These are phyloP conservation scores for Fusarium hainanense DNA, from an alignment of 2,329 filamentous ascomycete genomes.

Conservation along the genomic window DNA sequence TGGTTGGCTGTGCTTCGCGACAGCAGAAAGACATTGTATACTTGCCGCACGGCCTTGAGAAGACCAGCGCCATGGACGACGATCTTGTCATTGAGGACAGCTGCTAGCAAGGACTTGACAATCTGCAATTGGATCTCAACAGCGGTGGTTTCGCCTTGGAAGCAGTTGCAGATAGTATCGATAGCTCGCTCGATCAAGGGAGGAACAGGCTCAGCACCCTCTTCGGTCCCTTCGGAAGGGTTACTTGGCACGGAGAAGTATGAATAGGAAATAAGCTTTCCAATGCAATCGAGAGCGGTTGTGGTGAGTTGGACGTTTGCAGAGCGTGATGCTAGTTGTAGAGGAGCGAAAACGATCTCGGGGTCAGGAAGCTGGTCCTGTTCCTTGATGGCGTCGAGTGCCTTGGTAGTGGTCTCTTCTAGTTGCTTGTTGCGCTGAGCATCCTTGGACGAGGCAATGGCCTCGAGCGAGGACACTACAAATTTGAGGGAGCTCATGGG, in stretches of 20 bases:
- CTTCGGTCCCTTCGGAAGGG: conserved; percentile 52
- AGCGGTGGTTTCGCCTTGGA: conserved; percentile 94
- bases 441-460: conserved; percentile 91
- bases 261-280: conserved; percentile 98
- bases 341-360: conserved; percentile 88
- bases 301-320: conserved; percentile 87
- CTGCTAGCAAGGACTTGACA: conserved; percentile 94
- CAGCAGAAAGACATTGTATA: conserved; percentile 98
- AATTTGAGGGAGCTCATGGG: conserved; percentile 95
- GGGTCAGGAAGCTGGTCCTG: conserved; percentile 87
- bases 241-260: conserved; percentile 84
- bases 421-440: conserved; percentile 87
- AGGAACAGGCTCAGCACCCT: conserved; percentile 57
- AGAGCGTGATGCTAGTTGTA: conserved; percentile 89
- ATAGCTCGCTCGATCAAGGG: conserved; percentile 97
- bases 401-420: conserved; percentile 81
- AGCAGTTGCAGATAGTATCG: conserved; percentile 99
- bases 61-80: conserved; percentile 96
- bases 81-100: conserved; percentile 98
- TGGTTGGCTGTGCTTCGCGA: conserved; percentile 95
- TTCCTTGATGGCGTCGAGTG: conserved; percentile 86
- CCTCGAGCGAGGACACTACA: conserved; percentile 91
- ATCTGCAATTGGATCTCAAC: conserved; percentile 96
- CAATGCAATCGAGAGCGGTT: conserved; percentile 94
- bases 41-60: conserved; percentile 95